Percentiles rank a stretch among this genome's conserved stretches.
Conservation (phyloP, 345 rosid genomes). For the Iberis pinnata region DNA sequence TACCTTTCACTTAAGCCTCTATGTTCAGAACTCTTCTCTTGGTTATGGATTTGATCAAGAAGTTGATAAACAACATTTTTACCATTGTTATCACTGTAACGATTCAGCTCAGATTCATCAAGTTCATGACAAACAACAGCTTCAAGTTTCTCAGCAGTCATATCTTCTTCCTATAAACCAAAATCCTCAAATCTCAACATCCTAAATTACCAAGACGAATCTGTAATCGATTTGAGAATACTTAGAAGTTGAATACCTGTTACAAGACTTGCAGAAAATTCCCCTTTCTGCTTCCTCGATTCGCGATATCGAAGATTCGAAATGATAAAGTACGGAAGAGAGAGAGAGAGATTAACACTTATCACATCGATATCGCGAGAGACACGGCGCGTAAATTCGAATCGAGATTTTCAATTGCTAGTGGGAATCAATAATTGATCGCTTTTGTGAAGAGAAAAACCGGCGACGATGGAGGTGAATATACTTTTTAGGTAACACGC, state of each 20-base stretch:
- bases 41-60: conserved; percentile 32
- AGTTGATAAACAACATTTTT: conserved; percentile 31
- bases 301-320: not conserved
- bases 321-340: not conserved
- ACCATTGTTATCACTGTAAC: conserved; percentile 28
- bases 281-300: not conserved
- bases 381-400: conserved; percentile 14
- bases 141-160: conserved; percentile 49
- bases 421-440: conserved; percentile 16
- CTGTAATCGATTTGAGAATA: too few relatives aligned
- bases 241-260: conserved; percentile 8
- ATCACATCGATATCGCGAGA: not conserved
- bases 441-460: conserved; percentile 15
- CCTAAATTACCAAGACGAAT: too few relatives aligned
- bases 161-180: conserved; percentile 17
- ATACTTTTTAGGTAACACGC: conserved; percentile 44
- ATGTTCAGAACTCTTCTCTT: conserved; percentile 38
- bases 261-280: not conserved
- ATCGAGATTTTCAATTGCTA: too few relatives aligned
- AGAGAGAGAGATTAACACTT: conserved; percentile 1
- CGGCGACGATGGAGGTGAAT: conserved; percentile 24
- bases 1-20: conserved; percentile 58
- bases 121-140: conserved; percentile 30
- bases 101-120: conserved; percentile 32
- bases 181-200: not conserved